Base-by-base conservation (phyloP, 805 yeast genomes). In the Zygotorulaspora chibaensis region DNA sequence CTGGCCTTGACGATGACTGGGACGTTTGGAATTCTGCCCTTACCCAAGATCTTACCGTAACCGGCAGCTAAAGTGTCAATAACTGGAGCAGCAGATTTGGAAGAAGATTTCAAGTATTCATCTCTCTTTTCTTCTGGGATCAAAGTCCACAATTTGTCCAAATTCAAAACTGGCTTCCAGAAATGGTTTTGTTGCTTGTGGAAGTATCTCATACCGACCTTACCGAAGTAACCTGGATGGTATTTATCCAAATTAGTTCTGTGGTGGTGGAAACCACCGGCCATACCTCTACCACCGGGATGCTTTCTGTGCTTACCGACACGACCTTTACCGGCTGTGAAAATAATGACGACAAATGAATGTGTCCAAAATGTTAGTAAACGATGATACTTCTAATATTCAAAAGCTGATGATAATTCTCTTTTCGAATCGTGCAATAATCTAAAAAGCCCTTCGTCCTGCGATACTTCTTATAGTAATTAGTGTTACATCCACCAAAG, bases 151-250 rank as follows among this genome's bases (percentile, higher is more conserved):
- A 93, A 85, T 77, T 87, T 88, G 83, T 93, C 98, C 73, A 93
- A 80, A 91, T 93, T 93, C 76, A 93, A 79, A 67, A 85, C 87
- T 76, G 99, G 99, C 76, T 79, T 84, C 99, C 99, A 93, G 89
- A 82, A 84, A 72, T 87, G 96, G 80, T 76, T 79, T 70, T 77
- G 79, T 79, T 87, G 95, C 76, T 85, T 83, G 88, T 88, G 96
- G 96, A 84, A 91, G 84, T 86, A 84, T 86, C 99, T 88, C 97
- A 91, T 91, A 90, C 99, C 99, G 74, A 93, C 98, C 82, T 93
- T 95, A 87, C 99, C 99, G 80, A 93, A 93, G 91, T 93, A 93
- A 89, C 99, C 99, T 71, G 99, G 99, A 78, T 93, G 99, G 96
- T 87, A 93, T 79, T 91, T 93, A 77, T 93, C 99, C 81, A 93